phyloP scores from a whole-genome alignment of 192 early-diverging fungal species.

The Linnemannia hyalina region DNA sequence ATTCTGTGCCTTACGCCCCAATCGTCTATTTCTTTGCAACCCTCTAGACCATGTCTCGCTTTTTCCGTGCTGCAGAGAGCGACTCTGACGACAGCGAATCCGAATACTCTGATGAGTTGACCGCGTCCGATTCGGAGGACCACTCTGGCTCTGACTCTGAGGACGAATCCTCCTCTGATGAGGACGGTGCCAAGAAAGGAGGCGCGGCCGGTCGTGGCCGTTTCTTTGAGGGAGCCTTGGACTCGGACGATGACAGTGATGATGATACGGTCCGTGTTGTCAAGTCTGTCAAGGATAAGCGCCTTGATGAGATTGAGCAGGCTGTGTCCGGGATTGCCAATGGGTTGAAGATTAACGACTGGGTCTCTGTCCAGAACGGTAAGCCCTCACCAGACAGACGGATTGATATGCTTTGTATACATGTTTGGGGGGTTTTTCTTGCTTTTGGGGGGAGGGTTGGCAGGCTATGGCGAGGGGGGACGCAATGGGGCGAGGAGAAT shows the following conservation, averaged over 20 bases:
- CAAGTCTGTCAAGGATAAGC: conserved; percentile 89
- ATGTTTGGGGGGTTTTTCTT: not conserved
- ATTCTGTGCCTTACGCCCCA: not conserved
- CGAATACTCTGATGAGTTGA: conserved; percentile 68
- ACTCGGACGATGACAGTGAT: conserved; percentile 73
- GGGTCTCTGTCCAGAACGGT: conserved; percentile 86
- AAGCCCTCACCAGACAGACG: not conserved
- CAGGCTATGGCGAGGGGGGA: not conserved
- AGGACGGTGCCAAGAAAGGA: conserved; percentile 66
- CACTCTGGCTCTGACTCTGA: conserved; percentile 58
- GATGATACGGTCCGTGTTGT: conserved; percentile 83
- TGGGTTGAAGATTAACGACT: conserved; percentile 89
- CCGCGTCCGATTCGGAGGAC: conserved; percentile 57
- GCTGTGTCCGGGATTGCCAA: conserved; percentile 77
- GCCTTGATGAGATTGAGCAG: conserved; percentile 84
- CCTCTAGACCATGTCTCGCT: conserved; percentile 81
- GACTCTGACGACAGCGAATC: conserved; percentile 77
- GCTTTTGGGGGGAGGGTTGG: not conserved
- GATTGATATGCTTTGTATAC: not conserved
- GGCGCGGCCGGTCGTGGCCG: conserved; percentile 24
- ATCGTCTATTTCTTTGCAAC: not conserved
- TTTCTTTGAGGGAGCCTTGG: conserved; percentile 58
- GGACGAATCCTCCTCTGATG: conserved; percentile 59
- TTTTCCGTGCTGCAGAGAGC: conserved; percentile 82
- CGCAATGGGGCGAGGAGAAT: too few relatives aligned